phyloP scores from a whole-genome alignment of 306 rosid genomes.

The Begonia loranthoides region DNA sequence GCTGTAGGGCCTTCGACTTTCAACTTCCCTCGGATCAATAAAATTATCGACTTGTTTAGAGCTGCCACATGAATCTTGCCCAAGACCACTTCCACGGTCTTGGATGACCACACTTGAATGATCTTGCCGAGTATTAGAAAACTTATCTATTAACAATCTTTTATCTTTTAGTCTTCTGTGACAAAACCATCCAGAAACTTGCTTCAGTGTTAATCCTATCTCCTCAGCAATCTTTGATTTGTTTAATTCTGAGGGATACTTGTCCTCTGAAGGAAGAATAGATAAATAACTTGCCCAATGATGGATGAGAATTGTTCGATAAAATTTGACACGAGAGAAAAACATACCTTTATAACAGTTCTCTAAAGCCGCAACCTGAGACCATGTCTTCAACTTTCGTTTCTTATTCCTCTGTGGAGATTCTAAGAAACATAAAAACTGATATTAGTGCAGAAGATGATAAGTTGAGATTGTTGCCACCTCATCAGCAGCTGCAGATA shows the following conservation, averaged over 20 bases:
- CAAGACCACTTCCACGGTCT: conserved; percentile 87
- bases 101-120: conserved; percentile 82
- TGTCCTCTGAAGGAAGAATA: conserved; percentile 47
- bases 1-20: conserved; percentile 62
- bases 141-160: conserved; percentile 51
- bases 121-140: conserved; percentile 61
- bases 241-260: conserved; percentile 89
- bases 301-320: conserved; percentile 6
- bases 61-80: conserved; percentile 98
- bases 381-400: conserved; percentile 78
- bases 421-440: conserved; percentile 33
- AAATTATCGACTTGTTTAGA: conserved; percentile 72
- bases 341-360: conserved; percentile 63
- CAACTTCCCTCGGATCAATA: conserved; percentile 87
- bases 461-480: too few relatives aligned
- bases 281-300: conserved; percentile 8
- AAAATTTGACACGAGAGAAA: conserved; percentile 10
- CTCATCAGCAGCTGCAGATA: too few relatives aligned
- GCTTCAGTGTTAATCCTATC: conserved; percentile 80
- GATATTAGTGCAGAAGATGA: conserved; percentile 10
- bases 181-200: conserved; percentile 99
- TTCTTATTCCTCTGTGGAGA: conserved; percentile 49
- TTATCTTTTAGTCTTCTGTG: conserved; percentile 96
- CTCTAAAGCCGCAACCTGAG: conserved; percentile 75
- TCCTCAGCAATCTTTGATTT: conserved; percentile 54